Conservation (phyloP, 2,329 filamentous ascomycete species). For the Emericellopsis atlantica region DNA sequence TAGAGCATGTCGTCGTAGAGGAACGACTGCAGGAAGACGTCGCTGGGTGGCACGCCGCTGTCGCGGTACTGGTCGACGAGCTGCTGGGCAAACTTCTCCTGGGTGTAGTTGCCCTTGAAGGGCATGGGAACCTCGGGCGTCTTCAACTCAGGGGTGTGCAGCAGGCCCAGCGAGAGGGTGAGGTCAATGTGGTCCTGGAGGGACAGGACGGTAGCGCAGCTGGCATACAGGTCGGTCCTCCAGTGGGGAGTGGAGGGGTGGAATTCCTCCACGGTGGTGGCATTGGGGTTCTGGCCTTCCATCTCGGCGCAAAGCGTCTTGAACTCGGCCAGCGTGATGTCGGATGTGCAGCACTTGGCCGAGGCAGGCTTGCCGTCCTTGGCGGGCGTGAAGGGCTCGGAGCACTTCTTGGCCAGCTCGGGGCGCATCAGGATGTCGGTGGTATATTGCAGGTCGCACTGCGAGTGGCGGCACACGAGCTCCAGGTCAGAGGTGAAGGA, state of each 20-base stretch:
- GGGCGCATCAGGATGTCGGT: conserved; percentile 53
- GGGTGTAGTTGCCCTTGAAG: conserved; percentile 50
- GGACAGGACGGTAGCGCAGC: conserved; percentile 48
- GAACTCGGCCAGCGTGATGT: conserved; percentile 57
- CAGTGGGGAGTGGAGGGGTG: conserved; percentile 45
- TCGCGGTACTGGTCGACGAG: conserved; percentile 47
- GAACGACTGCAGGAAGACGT: conserved; percentile 55
- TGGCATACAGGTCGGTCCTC: conserved; percentile 53
- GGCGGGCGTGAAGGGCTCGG: conserved; percentile 45
- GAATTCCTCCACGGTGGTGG: conserved; percentile 43
- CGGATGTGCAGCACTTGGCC: conserved; percentile 59
- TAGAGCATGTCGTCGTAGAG: conserved; percentile 50
- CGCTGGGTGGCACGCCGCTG: conserved; percentile 34
- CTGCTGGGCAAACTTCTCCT: conserved; percentile 51
- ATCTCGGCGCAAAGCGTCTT: conserved; percentile 58
- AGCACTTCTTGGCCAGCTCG: conserved; percentile 52
- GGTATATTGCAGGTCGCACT: conserved; percentile 57
- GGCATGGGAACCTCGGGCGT: conserved; percentile 59
- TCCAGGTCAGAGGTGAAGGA: conserved; percentile 51
- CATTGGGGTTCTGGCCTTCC: conserved; percentile 49
- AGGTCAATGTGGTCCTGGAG: conserved; percentile 50
- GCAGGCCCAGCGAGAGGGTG: conserved; percentile 42
- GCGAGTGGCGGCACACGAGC: conserved; percentile 53
- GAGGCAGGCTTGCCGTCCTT: conserved; percentile 34
- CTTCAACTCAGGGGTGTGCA: conserved; percentile 58